Conservation (phyloP, 768 basidiomycete species). For the Boletus tomentosulus region DNA sequence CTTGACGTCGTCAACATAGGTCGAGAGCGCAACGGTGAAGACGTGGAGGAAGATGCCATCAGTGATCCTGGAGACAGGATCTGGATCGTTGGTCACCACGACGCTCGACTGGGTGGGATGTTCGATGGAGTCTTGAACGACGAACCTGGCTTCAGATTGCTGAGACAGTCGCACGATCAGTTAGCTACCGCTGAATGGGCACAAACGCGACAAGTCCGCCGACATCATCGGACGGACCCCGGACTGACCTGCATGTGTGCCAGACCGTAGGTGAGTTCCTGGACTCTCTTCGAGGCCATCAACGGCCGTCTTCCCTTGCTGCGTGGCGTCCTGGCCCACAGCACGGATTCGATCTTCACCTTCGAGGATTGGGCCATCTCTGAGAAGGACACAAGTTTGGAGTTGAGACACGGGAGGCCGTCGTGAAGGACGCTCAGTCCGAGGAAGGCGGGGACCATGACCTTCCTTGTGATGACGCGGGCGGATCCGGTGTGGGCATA, state of each 20-base stretch:
- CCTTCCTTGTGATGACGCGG: neutral
- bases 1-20: no score
- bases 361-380: no score
- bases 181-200: neutral
- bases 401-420: neutral
- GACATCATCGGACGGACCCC: no score
- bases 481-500: constrained; percentile 2
- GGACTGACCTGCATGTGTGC: neutral
- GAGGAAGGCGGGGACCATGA: neutral
- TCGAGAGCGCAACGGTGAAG: no score
- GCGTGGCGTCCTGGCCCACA: no score
- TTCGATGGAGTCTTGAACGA: neutral
- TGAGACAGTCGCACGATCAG: neutral
- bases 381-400: neutral
- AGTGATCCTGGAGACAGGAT: no score
- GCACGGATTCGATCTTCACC: neutral
- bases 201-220: neutral
- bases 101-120: neutral
- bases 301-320: neutral
- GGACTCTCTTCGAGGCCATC: neutral
- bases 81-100: no score
- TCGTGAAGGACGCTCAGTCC: neutral
- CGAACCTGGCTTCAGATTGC: neutral
- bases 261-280: constrained; percentile 1
- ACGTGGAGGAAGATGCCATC: no score